Base-by-base conservation (phyloP, 768 basidiomycete species). In the Psilocybe sp. region DNA sequence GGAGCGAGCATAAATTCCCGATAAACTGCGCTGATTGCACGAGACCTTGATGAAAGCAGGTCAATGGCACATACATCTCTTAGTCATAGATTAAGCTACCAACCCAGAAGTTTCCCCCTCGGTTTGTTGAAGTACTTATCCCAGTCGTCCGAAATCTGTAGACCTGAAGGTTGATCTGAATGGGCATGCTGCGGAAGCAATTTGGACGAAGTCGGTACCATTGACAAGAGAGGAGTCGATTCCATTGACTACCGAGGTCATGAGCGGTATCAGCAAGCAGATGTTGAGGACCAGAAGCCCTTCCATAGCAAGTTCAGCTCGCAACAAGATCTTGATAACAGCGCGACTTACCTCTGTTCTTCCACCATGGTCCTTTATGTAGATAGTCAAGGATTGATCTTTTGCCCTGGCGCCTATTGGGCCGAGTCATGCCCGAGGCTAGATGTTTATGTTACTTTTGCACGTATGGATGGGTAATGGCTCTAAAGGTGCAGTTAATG, bases 121-220 rank as follows among this genome's bases (percentile, higher is more conserved):
- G 86, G 85, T 50, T 76, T 45, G 46, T 73, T 47, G 59, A 84
- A 86, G 57, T 73, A 81, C 0, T 70, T 52, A 57, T 80, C 74
- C 83, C 84, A 87, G 34, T 76, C 75, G 8, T 80, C 80, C 13
- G 86, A 67, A 51, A 85, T 82, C 62, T 86, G 84, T 28, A 89
- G 70, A 50, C 85, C 85, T 85, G 52, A 4, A 3, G 31, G 19
- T 42, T 14, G 43, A 28, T 12, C 47, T 57, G 65, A 55, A 68
- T 44, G 44, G 49, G 31, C 44, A 38, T 46, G 23, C 20, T 35
- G 47, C 51, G 37, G 39, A 33, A 33, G 13, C 18, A 16, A n/a
- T 20, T 40, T 37, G 38, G 23, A n/a, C 15, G 13, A 31, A 12
- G 12, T 20, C 44, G 34, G 20, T 49, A 76, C 69, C 70, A 56